Base-by-base conservation (phyloP, 2,329 filamentous ascomycete species). In the Calonectria pteridis region DNA sequence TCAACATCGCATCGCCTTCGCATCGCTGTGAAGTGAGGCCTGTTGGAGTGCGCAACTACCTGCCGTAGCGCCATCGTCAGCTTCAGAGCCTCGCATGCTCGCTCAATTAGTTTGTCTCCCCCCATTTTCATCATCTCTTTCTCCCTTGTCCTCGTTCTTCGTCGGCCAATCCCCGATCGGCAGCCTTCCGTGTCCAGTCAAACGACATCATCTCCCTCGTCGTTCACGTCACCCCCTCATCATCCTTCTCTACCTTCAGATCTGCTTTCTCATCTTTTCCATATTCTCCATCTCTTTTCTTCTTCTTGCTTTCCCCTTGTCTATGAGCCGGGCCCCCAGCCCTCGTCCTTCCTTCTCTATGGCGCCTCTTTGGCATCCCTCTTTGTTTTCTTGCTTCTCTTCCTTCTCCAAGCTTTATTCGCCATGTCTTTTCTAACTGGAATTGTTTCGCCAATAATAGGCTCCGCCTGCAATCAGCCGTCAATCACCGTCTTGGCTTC, bases 371-470 rank as follows among this genome's bases (percentile, higher is more conserved):
- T 81, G 78, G 78, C 79, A 76, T 77, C 62, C 75, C 74, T 76
- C 46, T 50, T 77, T 70, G 72, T 75, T 78, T 78, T 80, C 67
- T 75, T 77, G 69, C 73, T 58, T 72, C 69, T 73, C 74, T 73
- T 76, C 78, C 77, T 73, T 77, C 40, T 75, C 73, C 75, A 73
- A 75, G 73, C 66, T 73, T 67, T 79, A 67, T 80, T 84, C 82
- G 87, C 85, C 84, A 87, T 88, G 83, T 83, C 83, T 84, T 86
- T 84, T 91, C 89, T 91, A 90, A 91, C 89, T 81, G 85, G 87
- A 87, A 87, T 85, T 86, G 84, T 87, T 82, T 86, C 84, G 86
- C 85, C 86, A 87, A 87, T 85, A 83, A 84, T 86, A 89, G 88
- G 85, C 87, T 76, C 76, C 73, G 80, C 77, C 73, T 76, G 80